phyloP scores from a whole-genome alignment of 2,329 filamentous ascomycete genomes.

The Coniochaeta prunicola region DNA sequence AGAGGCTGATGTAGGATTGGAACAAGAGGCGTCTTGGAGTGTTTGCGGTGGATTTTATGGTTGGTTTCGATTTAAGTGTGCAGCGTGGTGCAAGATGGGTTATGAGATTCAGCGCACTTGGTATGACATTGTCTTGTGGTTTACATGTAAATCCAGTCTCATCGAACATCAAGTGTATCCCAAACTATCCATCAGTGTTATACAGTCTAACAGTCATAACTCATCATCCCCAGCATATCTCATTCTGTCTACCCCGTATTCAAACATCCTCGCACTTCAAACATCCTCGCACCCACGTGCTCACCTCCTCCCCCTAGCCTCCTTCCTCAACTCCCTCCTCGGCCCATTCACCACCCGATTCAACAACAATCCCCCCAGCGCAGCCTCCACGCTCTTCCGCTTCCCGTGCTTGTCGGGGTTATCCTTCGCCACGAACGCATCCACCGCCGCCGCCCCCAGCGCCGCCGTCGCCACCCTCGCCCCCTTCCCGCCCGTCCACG shows the following conservation, averaged over 20 bases:
- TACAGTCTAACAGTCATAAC: not conserved
- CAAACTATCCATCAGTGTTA: too few species aligned
- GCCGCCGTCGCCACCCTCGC: constrained; percentile 16
- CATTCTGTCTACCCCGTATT: not conserved
- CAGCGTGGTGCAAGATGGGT: too few species aligned
- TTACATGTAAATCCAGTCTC: not conserved
- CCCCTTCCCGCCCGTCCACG: constrained; percentile 15
- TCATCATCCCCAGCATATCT: not conserved
- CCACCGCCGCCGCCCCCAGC: constrained; percentile 15
- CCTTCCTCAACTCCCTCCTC: constrained; percentile 11
- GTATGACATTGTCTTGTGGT: not conserved
- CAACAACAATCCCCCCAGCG: constrained; percentile 14
- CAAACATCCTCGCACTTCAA: not conserved
- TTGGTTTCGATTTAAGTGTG: too few species aligned
- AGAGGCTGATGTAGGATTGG: not conserved
- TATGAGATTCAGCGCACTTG: not conserved
- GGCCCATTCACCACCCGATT: constrained; percentile 17
- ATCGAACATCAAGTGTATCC: not conserved
- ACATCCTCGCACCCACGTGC: too few species aligned
- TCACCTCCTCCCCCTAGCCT: not conserved
- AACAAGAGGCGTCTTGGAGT: not conserved
- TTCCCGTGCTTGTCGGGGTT: not conserved
- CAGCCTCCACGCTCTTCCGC: constrained; percentile 5
- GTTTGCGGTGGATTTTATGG: not conserved
- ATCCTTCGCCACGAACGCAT: constrained; percentile 6